phyloP scores from a whole-genome alignment of 106 monocot species.

The Hemerocallis citrina region DNA sequence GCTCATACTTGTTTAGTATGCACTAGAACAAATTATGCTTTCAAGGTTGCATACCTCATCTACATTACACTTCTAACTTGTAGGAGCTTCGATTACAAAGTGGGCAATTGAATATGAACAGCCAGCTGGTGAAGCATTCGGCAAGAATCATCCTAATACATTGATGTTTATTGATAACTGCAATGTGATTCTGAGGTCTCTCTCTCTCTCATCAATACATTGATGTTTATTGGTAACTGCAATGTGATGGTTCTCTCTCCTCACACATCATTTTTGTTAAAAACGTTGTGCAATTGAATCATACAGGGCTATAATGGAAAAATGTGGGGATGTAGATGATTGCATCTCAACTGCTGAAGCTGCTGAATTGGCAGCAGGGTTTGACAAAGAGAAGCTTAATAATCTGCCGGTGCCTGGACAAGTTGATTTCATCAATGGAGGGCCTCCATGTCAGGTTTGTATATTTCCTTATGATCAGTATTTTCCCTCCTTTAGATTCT shows the following conservation, averaged over 20 bases:
- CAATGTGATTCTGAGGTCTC: constrained; percentile 85
- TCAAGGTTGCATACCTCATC: too few species aligned
- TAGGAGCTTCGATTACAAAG: constrained; percentile 83
- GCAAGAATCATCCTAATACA: constrained; percentile 69
- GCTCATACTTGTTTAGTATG: too few species aligned
- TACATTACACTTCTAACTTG: background rate
- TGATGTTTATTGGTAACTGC: constrained; percentile 90
- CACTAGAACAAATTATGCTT: too few species aligned
- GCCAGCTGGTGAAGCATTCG: constrained; percentile 94
- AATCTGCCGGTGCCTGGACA: constrained; percentile 92
- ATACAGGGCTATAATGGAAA: constrained; percentile 90
- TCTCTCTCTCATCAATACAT: constrained; percentile 20
- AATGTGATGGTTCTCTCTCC: constrained; percentile 58
- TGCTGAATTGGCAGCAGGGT: constrained; percentile 49
- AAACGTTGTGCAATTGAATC: background rate
- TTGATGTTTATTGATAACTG: constrained; percentile 88
- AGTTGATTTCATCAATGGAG: constrained; percentile 99
- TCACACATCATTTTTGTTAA: background rate
- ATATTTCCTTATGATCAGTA: background rate
- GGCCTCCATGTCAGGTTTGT: constrained; percentile 93
- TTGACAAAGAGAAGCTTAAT: constrained; percentile 51
- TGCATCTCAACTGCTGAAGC: constrained; percentile 91
- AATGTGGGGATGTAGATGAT: constrained; percentile 93
- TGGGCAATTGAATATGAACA: constrained; percentile 99
- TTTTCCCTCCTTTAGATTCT: background rate